A percentile compares a stretch with the other conserved stretches of the same genome.
Conservation (phyloP, 345 rosid genomes). For the Tarenaya hassleriana region DNA sequence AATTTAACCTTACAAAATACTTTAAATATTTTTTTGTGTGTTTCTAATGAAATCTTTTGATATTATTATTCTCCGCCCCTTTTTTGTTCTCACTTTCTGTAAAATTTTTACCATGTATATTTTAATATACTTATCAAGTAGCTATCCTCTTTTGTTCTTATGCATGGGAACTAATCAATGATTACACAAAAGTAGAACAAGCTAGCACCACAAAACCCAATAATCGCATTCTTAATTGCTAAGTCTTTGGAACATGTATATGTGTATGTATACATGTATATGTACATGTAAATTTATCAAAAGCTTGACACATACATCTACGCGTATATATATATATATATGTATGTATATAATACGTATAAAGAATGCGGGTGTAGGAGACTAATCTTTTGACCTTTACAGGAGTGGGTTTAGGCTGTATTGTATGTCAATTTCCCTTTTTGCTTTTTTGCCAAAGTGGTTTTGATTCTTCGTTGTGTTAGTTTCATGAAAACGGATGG, state of each 20-base stretch:
- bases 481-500: neutral
- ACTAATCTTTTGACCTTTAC: conserved; percentile 23
- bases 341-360: conserved; percentile 5
- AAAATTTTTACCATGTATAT: too few species aligned
- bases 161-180: conserved; percentile 27
- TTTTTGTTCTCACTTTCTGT: neutral
- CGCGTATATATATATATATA: neutral
- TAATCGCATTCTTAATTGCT: conserved; percentile 26
- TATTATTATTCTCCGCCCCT: neutral
- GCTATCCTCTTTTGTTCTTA: conserved; percentile 18
- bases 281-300: conserved; percentile 15
- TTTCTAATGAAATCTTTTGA: too few species aligned
- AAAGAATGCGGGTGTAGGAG: conserved; percentile 15
- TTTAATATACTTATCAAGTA: conserved; percentile 5
- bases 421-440: conserved; percentile 11
- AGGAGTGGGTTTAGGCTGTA: conserved; percentile 27
- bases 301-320: too few species aligned
- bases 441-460: conserved; percentile 18
- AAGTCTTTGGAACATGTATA: conserved; percentile 14
- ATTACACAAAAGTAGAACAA: conserved; percentile 7
- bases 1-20: too few species aligned
- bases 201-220: conserved; percentile 1
- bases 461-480: conserved; percentile 16
- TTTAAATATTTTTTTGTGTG: too few species aligned
- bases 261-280: conserved; percentile 10